Evolutionary conservation across 1,284 basidiomycete genomes (phyloP).

Genomic region (Ceraceosorus guamensis): DNA sequence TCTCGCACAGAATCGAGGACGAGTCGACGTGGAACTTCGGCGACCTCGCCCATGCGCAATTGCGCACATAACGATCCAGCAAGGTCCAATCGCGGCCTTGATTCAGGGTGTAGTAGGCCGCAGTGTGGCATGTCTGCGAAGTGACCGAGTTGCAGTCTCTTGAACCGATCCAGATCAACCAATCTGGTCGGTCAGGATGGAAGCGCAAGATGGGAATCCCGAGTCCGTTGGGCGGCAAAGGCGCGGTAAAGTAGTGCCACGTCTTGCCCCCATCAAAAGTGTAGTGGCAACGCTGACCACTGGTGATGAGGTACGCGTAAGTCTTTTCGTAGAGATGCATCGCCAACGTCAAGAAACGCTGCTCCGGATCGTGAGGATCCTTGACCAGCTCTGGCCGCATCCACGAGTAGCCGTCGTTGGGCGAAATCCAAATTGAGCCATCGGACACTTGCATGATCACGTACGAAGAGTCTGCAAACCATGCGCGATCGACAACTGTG

Average conservation of each 20-base stretch:
- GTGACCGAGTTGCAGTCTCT: conserved; percentile 56
- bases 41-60: conserved; percentile 87
- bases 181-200: conserved; percentile 73
- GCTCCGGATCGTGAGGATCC: conserved; percentile 37
- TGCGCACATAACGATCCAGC: conserved; percentile 78
- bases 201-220: conserved; percentile 72
- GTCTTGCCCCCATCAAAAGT: conserved; percentile 69
- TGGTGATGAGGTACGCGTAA: conserved; percentile 83
- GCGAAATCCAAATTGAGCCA: conserved; percentile 78
- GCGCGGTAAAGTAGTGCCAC: conserved; percentile 63
- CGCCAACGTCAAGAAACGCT: conserved; percentile 70
- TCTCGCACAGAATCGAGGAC: conserved; percentile 85
- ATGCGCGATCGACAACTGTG: conserved; percentile 69
- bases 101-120: conserved; percentile 31
- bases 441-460: conserved; percentile 75
- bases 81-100: conserved; percentile 69
- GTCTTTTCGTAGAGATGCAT: conserved; percentile 72
- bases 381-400: conserved; percentile 54
- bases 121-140: conserved; percentile 27
- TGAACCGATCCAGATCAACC: conserved; percentile 82
- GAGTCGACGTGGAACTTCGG: conserved; percentile 67
- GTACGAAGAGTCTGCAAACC: conserved; percentile 64
- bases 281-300: conserved; percentile 61
- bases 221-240: conserved; percentile 70
- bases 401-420: conserved; percentile 92